phyloP scores from a whole-genome alignment of 2,329 filamentous ascomycete species.

The Cladophialophora bantiana region DNA sequence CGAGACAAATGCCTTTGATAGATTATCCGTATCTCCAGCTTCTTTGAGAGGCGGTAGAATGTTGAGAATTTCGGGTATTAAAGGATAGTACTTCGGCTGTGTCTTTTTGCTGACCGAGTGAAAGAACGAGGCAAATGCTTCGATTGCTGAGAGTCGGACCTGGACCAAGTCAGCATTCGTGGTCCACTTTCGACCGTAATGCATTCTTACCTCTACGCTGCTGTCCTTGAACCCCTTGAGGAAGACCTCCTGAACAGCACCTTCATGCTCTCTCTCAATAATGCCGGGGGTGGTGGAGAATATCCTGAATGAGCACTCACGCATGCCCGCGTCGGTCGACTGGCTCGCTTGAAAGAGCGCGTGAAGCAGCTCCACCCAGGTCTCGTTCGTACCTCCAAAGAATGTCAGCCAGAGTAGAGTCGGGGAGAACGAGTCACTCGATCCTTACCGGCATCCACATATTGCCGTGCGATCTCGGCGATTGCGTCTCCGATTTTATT shows the following conservation, averaged over 20 bases:
- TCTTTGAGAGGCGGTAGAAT: conserved; percentile 95
- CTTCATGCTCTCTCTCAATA: conserved; percentile 94
- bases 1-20: conserved; percentile 86
- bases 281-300: conserved; percentile 94
- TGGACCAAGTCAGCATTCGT: conserved; percentile 47
- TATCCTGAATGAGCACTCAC: conserved; percentile 92
- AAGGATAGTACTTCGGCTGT: conserved; percentile 83
- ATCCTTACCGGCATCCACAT: conserved; percentile 82
- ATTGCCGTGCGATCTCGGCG: conserved; percentile 92
- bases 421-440: not conserved
- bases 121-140: conserved; percentile 97
- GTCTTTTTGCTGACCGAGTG: conserved; percentile 85
- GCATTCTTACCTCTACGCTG: conserved; percentile 66
- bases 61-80: conserved; percentile 91
- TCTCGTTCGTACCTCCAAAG: conserved; percentile 65
- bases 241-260: conserved; percentile 87
- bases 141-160: conserved; percentile 93
- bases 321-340: conserved; percentile 79
- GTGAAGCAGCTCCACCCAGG: conserved; percentile 88
- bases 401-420: conserved; percentile 27
- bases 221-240: conserved; percentile 90
- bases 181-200: conserved; percentile 6
- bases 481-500: conserved; percentile 99
- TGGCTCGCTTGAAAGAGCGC: conserved; percentile 90
- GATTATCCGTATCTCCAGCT: conserved; percentile 83